Evolutionary conservation across 1,284 basidiomycete species (phyloP), one percentile per base, ranked within the genome.

Genomic region (Tylopilus sp.): DNA sequence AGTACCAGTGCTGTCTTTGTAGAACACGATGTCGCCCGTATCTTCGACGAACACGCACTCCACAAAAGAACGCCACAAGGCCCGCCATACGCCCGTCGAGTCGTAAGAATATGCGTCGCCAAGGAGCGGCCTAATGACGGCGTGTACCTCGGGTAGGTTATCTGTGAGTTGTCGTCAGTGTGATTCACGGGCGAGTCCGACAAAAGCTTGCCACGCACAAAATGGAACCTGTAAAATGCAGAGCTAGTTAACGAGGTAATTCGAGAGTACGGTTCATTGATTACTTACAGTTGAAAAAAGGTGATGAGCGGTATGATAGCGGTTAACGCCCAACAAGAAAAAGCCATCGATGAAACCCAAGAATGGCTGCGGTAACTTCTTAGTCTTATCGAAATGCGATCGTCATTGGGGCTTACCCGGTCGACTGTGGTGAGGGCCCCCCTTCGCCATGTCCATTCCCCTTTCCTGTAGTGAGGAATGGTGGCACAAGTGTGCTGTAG

Each of bases 31-130:
- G 52, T 54, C 31, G 23, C 61, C 50, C 13, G 61, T 54, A 21
- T 62, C 61, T 34, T 62, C 61, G 61, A 62, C 61, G 21, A 62
- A 62, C 29, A 62, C 61, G 17, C 61, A 62, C 37, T 62, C 29
- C 37, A 62, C 52, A 9, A 62, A 62, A 6, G 61, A 62, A 3
- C 61, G 61, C 61, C 61, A 62, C 27, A 62, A 16, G 9, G 61
- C 61, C 16, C 61, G 61, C 61, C 61, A 62, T 25, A 62, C 61
- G 37, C 61, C 61, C 9, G 61, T 62, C 4, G 61, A 62, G 37
- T 62, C 61, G 25, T 62, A 62, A 14, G 52, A 41, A 34, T 62
- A 62, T 33, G 61, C 61, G 25, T 62, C 61, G 16, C 61, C 61
- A 27, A 62, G 61, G 16, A 62, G 61, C 6, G 61, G 61, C 10